phyloP scores from a whole-genome alignment of 768 basidiomycete genomes.

The Trametes gibbosa region DNA sequence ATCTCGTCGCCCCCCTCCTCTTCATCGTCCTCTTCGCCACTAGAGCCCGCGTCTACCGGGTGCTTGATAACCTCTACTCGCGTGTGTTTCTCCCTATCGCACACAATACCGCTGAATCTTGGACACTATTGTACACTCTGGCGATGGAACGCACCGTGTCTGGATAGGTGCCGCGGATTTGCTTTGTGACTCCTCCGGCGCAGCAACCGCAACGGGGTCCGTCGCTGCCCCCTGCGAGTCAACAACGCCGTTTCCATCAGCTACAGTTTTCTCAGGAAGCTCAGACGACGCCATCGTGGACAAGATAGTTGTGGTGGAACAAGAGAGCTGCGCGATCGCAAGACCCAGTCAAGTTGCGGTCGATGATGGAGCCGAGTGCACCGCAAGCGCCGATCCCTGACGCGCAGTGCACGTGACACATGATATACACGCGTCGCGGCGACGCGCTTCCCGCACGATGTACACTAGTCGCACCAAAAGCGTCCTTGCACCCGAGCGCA shows the following conservation, averaged over 20 bases:
- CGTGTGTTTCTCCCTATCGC: slow-evolving; percentile 24
- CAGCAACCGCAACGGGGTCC: not conserved
- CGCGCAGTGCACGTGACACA: slow-evolving; percentile 12
- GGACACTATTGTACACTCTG: too few species aligned
- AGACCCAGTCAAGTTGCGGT: not conserved
- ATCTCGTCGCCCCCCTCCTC: slow-evolving; percentile 29
- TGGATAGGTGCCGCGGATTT: not conserved
- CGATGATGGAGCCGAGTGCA: not conserved
- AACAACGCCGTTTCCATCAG: too few species aligned
- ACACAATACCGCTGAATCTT: not conserved
- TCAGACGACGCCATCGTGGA: not conserved
- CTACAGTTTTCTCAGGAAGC: too few species aligned
- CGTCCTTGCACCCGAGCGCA: too few species aligned
- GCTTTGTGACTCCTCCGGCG: not conserved
- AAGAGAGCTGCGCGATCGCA: not conserved
- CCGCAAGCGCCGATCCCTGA: not conserved
- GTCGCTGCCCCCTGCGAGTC: too few species aligned
- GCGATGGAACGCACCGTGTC: not conserved
- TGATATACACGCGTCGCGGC: slow-evolving; percentile 3
- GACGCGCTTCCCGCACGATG: too few species aligned
- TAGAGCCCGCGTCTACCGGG: slow-evolving; percentile 30
- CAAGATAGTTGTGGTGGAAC: not conserved
- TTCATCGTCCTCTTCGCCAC: slow-evolving; percentile 54
- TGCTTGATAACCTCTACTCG: slow-evolving; percentile 34
- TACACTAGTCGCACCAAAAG: too few species aligned